Evolutionary conservation across 2,329 filamentous ascomycete species (phyloP).

Genomic region (Epichloe glyceriae): DNA sequence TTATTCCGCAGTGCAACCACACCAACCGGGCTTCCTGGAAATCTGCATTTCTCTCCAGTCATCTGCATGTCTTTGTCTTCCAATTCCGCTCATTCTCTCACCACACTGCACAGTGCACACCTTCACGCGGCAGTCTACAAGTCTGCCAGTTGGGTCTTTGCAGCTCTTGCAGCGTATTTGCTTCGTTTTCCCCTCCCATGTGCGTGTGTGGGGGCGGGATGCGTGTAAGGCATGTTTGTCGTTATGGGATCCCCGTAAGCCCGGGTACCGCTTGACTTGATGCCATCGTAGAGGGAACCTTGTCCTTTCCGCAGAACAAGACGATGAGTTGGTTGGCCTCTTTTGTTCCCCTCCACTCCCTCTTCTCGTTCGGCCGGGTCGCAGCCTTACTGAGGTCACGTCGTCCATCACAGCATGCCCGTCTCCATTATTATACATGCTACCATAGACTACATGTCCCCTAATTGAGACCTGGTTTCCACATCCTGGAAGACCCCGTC

Average conservation of each 20-base stretch:
- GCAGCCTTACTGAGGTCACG: not conserved
- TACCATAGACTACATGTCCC: not conserved
- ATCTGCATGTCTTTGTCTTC: not conserved
- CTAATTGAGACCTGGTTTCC: not conserved
- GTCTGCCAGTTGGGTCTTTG: not conserved
- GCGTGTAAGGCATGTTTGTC: not conserved
- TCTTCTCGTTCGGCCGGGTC: conserved; percentile 1
- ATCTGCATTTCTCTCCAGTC: not conserved
- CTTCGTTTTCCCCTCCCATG: not conserved
- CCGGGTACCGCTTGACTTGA: not conserved
- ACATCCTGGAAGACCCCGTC: conserved; percentile 1
- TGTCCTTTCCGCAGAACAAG: no score
- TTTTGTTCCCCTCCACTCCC: not conserved
- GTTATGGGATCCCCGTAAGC: no score
- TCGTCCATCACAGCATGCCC: not conserved
- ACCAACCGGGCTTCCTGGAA: not conserved
- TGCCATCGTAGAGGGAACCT: not conserved
- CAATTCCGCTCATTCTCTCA: not conserved
- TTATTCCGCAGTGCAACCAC: not conserved
- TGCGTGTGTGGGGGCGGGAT: not conserved
- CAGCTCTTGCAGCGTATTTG: not conserved
- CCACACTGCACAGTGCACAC: not conserved
- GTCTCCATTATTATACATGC: not conserved
- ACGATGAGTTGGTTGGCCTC: not conserved
- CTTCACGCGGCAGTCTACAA: conserved; percentile 1